Conservation (phyloP, 495 filamentous ascomycete genomes). For the Aspergillus haitiensis region DNA sequence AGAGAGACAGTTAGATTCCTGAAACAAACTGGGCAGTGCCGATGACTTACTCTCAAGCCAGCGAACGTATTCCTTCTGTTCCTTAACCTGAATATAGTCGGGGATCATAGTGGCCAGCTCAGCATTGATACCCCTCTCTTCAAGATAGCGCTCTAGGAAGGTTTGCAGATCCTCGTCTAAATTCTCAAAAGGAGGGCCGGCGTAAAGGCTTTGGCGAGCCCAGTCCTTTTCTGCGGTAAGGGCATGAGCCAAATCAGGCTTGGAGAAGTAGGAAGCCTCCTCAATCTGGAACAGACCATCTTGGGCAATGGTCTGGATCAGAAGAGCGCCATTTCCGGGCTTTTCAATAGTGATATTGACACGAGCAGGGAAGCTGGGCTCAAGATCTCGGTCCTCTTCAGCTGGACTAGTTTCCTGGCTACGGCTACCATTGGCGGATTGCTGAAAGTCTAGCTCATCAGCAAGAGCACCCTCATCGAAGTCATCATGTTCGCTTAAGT, state of each 20-base stretch:
- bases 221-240: constrained; percentile 67
- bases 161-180: constrained; percentile 94
- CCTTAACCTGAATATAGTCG: constrained; percentile 97
- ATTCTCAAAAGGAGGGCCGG: constrained; percentile 88
- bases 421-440: constrained; percentile 52
- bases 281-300: constrained; percentile 87
- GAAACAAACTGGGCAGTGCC: not conserved
- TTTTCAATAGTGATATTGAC: constrained; percentile 88
- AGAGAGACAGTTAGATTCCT: constrained; percentile 21
- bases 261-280: constrained; percentile 82
- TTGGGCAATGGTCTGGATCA: constrained; percentile 83
- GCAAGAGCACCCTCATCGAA: constrained; percentile 46
- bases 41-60: constrained; percentile 75
- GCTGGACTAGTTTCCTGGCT: constrained; percentile 37
- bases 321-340: constrained; percentile 72
- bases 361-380: constrained; percentile 74
- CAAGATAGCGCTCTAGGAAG: constrained; percentile 88
- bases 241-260: constrained; percentile 67
- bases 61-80: constrained; percentile 93
- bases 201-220: constrained; percentile 74
- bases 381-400: constrained; percentile 44
- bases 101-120: constrained; percentile 86
- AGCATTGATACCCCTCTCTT: constrained; percentile 89
- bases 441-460: constrained; percentile 54
- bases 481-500: constrained; percentile 62